Evolutionary conservation across 441 rosid genomes (phyloP).

Genomic region (Caryocar brasiliense): DNA sequence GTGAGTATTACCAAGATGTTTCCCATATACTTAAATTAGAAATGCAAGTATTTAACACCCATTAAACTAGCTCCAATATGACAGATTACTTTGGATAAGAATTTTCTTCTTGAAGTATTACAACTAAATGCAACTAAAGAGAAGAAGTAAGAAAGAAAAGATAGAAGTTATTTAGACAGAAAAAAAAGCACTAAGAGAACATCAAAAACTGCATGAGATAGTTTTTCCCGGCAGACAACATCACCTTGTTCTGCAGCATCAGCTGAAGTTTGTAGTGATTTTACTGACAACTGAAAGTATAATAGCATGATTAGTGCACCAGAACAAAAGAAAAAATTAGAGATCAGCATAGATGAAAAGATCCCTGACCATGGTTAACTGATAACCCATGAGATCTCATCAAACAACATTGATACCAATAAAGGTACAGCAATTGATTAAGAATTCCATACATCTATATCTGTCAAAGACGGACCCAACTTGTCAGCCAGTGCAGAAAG

Average conservation of each 20-base stretch:
- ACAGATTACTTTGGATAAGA: too few species aligned
- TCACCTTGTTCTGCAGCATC: constrained; percentile 94
- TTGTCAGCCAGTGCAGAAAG: constrained; percentile 88
- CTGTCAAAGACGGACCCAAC: constrained; percentile 81
- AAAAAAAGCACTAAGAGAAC: constrained; percentile 40
- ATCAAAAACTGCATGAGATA: constrained; percentile 46
- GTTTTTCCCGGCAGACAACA: constrained; percentile 44
- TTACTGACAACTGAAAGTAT: constrained; percentile 63
- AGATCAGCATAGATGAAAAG: too few species aligned
- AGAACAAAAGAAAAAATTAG: background rate
- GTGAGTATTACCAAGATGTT: too few species aligned
- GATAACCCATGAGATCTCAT: background rate
- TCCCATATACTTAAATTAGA: too few species aligned
- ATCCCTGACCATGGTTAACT: too few species aligned
- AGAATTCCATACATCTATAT: constrained; percentile 58
- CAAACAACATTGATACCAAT: constrained; percentile 14
- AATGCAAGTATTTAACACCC: too few species aligned
- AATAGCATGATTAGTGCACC: constrained; percentile 21
- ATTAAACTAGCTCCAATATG: too few species aligned
- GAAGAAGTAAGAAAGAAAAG: background rate
- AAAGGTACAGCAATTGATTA: constrained; percentile 10
- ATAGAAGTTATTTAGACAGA: constrained; percentile 14
- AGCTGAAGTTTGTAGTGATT: constrained; percentile 48
- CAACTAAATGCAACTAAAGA: background rate
- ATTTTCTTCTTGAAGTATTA: too few species aligned